Evolutionary conservation across 768 basidiomycete genomes (phyloP).

Genomic region (Lepiota venenata): DNA sequence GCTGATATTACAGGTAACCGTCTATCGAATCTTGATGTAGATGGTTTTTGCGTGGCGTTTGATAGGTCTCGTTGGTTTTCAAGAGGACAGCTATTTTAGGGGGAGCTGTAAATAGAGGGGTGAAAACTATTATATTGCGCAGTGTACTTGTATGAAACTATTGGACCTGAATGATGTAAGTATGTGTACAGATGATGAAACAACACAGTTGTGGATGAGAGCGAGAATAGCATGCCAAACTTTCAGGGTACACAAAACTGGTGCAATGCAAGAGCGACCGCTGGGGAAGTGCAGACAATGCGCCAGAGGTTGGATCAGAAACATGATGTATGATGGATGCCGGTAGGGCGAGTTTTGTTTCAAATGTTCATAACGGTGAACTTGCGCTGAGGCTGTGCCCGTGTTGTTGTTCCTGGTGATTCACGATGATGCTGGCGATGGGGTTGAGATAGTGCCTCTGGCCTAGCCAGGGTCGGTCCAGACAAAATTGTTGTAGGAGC

Average conservation of each 20-base stretch:
- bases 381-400: neutral
- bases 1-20: neutral
- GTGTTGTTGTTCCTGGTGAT: neutral
- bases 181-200: neutral
- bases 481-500: constrained; percentile 6
- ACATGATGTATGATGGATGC: neutral
- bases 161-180: neutral
- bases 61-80: too few relatives aligned
- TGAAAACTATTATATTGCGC: too few relatives aligned
- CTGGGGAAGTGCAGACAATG: neutral
- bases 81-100: too few relatives aligned
- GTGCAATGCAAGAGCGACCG: neutral
- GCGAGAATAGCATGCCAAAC: neutral
- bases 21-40: neutral
- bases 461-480: neutral
- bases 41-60: too few relatives aligned
- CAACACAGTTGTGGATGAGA: neutral
- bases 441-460: neutral
- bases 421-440: neutral
- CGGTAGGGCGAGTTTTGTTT: neutral
- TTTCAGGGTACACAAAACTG: too few relatives aligned
- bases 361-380: constrained; percentile 8
- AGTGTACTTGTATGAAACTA: too few relatives aligned
- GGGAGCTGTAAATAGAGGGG: too few relatives aligned
- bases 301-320: neutral